Base-by-base conservation (phyloP, 129 eudicot species). In the Artemisia annua region DNA sequence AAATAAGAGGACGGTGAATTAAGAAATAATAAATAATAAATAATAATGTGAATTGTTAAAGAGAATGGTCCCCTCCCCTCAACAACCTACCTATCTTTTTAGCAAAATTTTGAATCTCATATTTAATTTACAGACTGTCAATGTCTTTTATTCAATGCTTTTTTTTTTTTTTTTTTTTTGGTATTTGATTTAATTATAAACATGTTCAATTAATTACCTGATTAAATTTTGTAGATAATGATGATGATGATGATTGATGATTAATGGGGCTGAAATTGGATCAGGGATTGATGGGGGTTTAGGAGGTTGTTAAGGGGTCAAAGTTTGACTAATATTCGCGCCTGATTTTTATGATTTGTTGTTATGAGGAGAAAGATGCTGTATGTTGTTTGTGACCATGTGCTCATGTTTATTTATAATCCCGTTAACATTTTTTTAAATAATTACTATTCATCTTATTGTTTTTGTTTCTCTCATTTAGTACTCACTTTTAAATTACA, bases 271-370 rank as follows among this genome's bases (percentile, higher is more conserved):
- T 30, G 63, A n/a, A 53, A 26, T 67, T 67, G 50, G 50, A 67
- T 67, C 56, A 55, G 51, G 74, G 67, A 32, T 32, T 76, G 22
- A 20, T 20, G 0, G 22, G 66, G 30, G 30, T 0, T 28, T 28
- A 28, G 30, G 30, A 15, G 79, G 56, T 61, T 68, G 48, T 67
- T 18, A 30, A 69, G 18, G 67, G 82, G 28, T 76, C 49, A 67
- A 57, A 76, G 19, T 32, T 48, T 76, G 69, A 63, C 77, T 63
- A 72, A 78, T 63, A 78, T 78, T 70, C 72, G 72, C 77, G 52
- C 82, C 44, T 39, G 72, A 70, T 70, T 64, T 70, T 20, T 20
- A 20, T 20, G 22, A 20, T 20, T 20, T 20, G 22, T 77, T 78
- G 44, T 70, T 72, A 70, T 70, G 24, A 22, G 63, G 44, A 39